Base-by-base conservation (phyloP, 208 protist species). In the Acanthamoeba sp. region DNA sequence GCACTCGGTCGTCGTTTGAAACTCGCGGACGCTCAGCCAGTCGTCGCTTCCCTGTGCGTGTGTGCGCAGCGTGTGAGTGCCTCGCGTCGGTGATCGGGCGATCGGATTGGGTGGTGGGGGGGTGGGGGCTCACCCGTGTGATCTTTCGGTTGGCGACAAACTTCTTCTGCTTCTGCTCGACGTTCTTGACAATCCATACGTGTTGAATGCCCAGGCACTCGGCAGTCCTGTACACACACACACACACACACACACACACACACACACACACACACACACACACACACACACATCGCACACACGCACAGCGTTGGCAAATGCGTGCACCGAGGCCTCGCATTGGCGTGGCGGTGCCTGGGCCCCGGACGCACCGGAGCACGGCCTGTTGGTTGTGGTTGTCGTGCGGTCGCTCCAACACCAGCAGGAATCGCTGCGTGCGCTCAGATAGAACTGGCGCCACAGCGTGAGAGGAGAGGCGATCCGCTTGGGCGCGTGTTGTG, bases 331-430 rank as follows among this genome's bases (percentile, higher is more conserved):
- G n/a, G n/a, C n/a, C n/a, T n/a, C n/a, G n/a, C n/a, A n/a, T n/a
- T n/a, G 50, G 18, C 18, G 16, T 57, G 16, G 16, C 7, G 50
- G 50, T 16, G 50, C 18, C 34, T 36, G 34, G 20, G 27, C 20
- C 14, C 29, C 62, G 5, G 62, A 6, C 14, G 36, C 45, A 78
- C 69, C 80, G 12, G 12, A 88, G 80, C 80, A 88, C 80, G 48
- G 80, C 80, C 80, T 64, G 40, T 29, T 88, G 80, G n/a, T 88
- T 88, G 80, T 88, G 80, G 10, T n/a, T 62, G 80, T 88, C 80
- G 50, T 88, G 80, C 48, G 48, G 50, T 16, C 80, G 80, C 36
- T 88, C 80, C 42, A 88, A 29, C 24, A 88, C 80, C 20, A 88
- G 48, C 38, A 88, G 4, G 40, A 88, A 64, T 32, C 80, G 1